These are phyloP conservation scores for Macadamia tetraphylla DNA, from an alignment of 164 flowering plant species.

Conservation along the genomic window DNA sequence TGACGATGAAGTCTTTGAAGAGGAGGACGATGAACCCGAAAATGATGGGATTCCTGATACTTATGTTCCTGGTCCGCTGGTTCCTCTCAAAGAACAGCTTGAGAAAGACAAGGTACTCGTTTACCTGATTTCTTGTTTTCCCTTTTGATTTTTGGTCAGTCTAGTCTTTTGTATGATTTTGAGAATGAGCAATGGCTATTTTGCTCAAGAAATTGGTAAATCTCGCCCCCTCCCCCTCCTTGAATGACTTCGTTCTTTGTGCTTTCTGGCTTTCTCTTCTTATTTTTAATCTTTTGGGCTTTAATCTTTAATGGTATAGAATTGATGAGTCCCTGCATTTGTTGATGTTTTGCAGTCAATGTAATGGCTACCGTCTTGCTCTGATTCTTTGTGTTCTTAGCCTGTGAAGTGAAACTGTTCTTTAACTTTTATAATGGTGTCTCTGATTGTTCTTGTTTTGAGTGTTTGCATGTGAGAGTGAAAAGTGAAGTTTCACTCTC, in stretches of 20 bases:
- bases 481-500: background rate
- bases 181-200: too few species aligned
- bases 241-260: too few species aligned
- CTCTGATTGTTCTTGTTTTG: background rate
- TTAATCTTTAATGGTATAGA: background rate
- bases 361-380: too few species aligned
- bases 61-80: conserved; percentile 45
- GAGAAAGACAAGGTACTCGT: conserved; percentile 36
- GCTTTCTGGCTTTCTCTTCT: background rate
- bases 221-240: too few species aligned
- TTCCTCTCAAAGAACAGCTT: conserved; percentile 52
- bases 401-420: too few species aligned
- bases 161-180: too few species aligned
- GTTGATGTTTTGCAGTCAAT: background rate
- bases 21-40: conserved; percentile 24
- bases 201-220: too few species aligned
- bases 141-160: too few species aligned
- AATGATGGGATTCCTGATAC: conserved; percentile 18
- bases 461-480: background rate
- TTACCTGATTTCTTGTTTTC: too few species aligned
- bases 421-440: background rate
- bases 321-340: background rate
- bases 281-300: background rate
- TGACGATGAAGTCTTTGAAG: conserved; percentile 19
- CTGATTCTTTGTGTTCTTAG: background rate